Base-by-base conservation (phyloP, 140 eudicot genomes). In the Flaveria floridana region DNA sequence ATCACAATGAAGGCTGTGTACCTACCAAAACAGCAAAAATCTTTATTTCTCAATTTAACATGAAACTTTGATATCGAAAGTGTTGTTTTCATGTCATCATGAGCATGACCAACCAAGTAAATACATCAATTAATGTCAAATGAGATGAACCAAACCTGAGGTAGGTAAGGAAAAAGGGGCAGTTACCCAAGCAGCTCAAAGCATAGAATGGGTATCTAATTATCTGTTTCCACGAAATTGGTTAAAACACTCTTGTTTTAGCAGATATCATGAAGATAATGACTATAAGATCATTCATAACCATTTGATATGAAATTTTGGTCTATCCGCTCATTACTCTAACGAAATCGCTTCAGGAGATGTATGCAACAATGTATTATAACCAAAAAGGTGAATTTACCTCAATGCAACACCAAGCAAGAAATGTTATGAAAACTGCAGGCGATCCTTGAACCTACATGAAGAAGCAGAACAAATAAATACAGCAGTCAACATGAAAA, bases 141-240 rank as follows among this genome's bases (percentile, higher is more conserved):
- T 34, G 16, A 80, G 64, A 78, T 48, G 63, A 59, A 71, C 65
- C 75, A 58, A 75, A 93, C 97, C 99, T 90, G 88, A 88, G 86
- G 80, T 75, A 90, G 77, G 97, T 86, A 57, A 91, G 81, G 80
- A 85, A 83, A 66, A 73, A 59, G 68, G 96, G 97, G 72, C 90
- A 84, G 75, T 25, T 85, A 48, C 89, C 91, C 56, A 85, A 58
- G 84, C 94, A 88, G 65, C 78, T 90, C 61, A 88, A 61, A 68
- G 91, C 96, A 82, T 94, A 88, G 79, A 90, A 87, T 7, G 91
- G 86, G 68, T 94, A 90, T 82, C 99, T 86, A 78, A 90, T 85
- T 18, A 85, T 81, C 99, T 94, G 84, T 72, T 81, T 70, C 73
- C 39, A 72, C 8, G 7, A 34, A 34, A 34, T 44, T 57, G 21